A percentile compares a stretch with the other conserved stretches of the same genome.
These are phyloP conservation scores for Exidia glandulosa DNA, from an alignment of 768 basidiomycete species.

Conservation along the genomic window DNA sequence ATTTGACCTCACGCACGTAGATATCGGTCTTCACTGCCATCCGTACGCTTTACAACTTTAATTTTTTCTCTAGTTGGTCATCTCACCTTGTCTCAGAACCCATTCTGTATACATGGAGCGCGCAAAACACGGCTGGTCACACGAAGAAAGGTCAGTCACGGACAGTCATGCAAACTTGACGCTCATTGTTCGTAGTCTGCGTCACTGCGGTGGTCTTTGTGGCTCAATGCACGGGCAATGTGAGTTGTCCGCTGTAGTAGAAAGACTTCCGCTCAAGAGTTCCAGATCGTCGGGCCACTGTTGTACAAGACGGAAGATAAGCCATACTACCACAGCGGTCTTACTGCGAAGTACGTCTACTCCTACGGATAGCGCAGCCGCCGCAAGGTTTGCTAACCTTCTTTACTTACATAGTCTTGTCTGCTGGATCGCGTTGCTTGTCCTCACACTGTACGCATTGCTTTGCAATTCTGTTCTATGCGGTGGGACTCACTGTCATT, in stretches of 20 bases:
- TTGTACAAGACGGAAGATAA: slow-evolving; percentile 2
- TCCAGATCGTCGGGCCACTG: slow-evolving; percentile 6
- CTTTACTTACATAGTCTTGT: slow-evolving; percentile 18
- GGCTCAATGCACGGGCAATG: slow-evolving; percentile 36
- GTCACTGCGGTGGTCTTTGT: slow-evolving; percentile 34
- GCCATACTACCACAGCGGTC: slow-evolving; percentile 27
- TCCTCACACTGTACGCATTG: slow-evolving; percentile 24
- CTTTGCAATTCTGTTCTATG: background rate
- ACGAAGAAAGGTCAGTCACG: too few species aligned
- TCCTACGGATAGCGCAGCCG: background rate
- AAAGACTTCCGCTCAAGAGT: background rate
- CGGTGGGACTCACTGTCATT: background rate
- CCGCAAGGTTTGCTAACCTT: background rate
- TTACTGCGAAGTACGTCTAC: slow-evolving; percentile 23
- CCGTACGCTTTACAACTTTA: slow-evolving; percentile 13
- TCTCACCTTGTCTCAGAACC: slow-evolving; percentile 16
- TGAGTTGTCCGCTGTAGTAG: slow-evolving; percentile 8
- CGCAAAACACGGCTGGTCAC: slow-evolving; percentile 32
- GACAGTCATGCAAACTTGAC: too few species aligned
- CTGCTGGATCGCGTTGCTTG: slow-evolving; percentile 28
- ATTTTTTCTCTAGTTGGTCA: background rate
- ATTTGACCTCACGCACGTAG: slow-evolving; percentile 7
- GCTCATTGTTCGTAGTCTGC: too few species aligned
- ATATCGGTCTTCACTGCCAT: slow-evolving; percentile 26
- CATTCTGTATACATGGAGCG: slow-evolving; percentile 31